Evolutionary conservation across 139 green algal species (phyloP), one percentile per base, ranked within the genome.

Genomic region (Nannochloris sp.): DNA sequence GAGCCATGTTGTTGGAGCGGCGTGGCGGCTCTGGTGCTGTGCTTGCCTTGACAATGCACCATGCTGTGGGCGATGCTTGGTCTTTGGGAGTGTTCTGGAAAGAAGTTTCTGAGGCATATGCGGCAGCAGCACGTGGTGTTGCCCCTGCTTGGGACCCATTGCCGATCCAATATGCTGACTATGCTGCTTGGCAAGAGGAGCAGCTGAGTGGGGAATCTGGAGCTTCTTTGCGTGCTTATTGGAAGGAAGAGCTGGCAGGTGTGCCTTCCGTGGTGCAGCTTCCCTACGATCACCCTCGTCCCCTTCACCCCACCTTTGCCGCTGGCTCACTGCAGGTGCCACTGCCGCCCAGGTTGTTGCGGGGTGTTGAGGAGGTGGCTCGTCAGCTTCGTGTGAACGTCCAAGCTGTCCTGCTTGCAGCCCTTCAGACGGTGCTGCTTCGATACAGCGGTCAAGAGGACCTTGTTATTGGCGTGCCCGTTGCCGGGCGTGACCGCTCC

Each of bases 11-110:
- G 61, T 12, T 71, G 19, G 9, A 47, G 15, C n/a, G n/a, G n/a
- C 30, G 8, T 33, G 27, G 30, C 34, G 15, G 14, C 2, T 12
- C 6, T 27, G 4, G n/a, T n/a, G n/a, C 47, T 13, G n/a, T 60
- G 25, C 39, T 73, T 15, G 2, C 34, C 27, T 15, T 73, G 13
- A 33, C 7, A 24, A 39, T 45, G 42, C 56, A 67, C 36, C 66
- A 73, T 46, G 46, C 34, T 42, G 44, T 55, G n/a, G 29, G 8
- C 1, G 66, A 73, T 34, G 55, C 13, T 15, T 67, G 55, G 66
- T 67, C 56, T n/a, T 19, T 51, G 6, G 35, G 35, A n/a, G 2
- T 73, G 15, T 12, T 73, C 4, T 5, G 12, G 4, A 53, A 58
- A 27, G 53, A 73, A 4, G 42, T 73, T 37, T n/a, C 29, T 5